Evolutionary conservation across 176 grass and related monocot species (phyloP).

Genomic region (Triticum monococcum): DNA sequence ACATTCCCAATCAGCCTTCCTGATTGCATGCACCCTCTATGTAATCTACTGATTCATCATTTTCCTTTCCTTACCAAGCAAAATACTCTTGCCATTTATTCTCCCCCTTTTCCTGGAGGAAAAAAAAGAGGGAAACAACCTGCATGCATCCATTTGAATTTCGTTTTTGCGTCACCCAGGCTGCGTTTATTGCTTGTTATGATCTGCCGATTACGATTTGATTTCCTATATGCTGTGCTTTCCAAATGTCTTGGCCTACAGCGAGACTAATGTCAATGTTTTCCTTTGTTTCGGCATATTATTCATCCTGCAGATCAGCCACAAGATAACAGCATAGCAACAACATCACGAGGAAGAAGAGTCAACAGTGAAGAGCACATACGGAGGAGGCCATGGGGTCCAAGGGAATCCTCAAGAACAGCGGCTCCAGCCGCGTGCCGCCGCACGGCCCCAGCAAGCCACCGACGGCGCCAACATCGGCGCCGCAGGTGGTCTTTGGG

Average conservation of each 20-base stretch:
- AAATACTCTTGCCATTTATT: neutral
- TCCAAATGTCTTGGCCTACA: neutral
- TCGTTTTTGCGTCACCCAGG: neutral
- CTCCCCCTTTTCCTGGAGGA: neutral
- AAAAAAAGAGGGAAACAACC: neutral
- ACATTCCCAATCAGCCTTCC: neutral
- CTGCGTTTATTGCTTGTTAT: neutral
- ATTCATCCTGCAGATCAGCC: conserved; percentile 26
- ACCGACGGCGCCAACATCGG: conserved; percentile 42
- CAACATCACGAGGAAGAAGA: neutral
- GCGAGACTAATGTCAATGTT: conserved; percentile 2
- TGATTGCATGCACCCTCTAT: neutral
- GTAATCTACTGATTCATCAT: neutral
- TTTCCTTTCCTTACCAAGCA: neutral
- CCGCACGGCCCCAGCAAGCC: conserved; percentile 48
- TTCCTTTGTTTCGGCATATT: neutral
- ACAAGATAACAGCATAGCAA: neutral
- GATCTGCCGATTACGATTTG: neutral
- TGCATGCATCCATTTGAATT: neutral
- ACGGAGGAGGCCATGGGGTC: conserved; percentile 54
- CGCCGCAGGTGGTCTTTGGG: conserved; percentile 74
- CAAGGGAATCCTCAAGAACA: conserved; percentile 75
- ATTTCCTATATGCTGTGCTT: neutral
- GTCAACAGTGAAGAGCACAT: neutral
- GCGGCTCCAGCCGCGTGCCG: conserved; percentile 46